A percentile compares a stretch with the other conserved stretches of the same genome.
Conservation (phyloP, 202 grass and related monocot genomes). For the Brachypodium distachyon region DNA sequence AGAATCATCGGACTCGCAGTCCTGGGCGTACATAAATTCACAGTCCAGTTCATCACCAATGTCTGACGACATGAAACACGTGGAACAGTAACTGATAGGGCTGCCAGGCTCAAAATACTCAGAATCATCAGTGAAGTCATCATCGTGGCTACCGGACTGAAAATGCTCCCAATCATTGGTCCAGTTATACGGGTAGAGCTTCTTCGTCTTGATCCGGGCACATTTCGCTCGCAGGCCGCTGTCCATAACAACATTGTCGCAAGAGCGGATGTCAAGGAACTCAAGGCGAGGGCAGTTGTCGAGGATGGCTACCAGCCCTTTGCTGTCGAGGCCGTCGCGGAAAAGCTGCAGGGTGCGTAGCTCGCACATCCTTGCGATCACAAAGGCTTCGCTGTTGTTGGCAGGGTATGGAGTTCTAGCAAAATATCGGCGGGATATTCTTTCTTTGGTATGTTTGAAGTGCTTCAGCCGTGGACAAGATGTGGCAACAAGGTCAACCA, state of each 20-base stretch:
- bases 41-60: neutral
- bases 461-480: neutral
- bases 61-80: neutral
- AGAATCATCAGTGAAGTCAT: neutral
- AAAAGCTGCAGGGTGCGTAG: neutral
- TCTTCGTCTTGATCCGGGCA: neutral
- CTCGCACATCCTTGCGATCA: neutral
- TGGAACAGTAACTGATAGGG: neutral
- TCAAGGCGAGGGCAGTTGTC: neutral
- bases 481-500: neutral
- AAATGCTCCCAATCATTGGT: neutral
- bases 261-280: neutral
- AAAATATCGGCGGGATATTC: neutral
- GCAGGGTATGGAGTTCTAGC: neutral
- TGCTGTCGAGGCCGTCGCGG: neutral
- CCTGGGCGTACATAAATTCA: neutral
- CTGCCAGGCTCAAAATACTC: neutral
- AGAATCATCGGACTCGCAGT: neutral
- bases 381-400: neutral
- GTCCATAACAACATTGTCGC: neutral
- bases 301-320: neutral
- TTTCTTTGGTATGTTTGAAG: neutral
- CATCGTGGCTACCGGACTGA: neutral
- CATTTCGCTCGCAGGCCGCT: neutral
- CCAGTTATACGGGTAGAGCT: neutral